Conservation (phyloP, 2,329 filamentous ascomycete species). For the Cercospora sesami region DNA sequence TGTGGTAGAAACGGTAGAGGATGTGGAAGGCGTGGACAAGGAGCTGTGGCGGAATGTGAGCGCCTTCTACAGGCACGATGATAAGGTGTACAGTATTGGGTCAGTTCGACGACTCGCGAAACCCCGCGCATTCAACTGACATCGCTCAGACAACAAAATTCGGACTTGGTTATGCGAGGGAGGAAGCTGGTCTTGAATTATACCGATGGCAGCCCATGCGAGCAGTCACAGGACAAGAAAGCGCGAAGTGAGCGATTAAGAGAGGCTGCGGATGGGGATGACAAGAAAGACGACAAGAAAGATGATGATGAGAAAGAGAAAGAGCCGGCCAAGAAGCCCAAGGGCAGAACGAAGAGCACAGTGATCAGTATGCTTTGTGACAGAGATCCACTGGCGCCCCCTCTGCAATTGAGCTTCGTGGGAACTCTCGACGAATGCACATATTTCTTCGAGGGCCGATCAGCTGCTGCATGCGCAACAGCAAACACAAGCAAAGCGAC, state of each 20-base stretch:
- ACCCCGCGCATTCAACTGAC: conserved; percentile 4
- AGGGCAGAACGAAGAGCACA: conserved; percentile 69
- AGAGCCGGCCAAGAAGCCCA: conserved; percentile 29
- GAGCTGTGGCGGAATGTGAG: conserved; percentile 69
- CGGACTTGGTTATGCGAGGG: conserved; percentile 59
- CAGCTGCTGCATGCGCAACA: conserved; percentile 78
- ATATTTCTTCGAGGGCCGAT: conserved; percentile 93
- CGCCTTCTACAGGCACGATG: conserved; percentile 69
- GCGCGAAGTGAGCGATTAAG: conserved; percentile 34
- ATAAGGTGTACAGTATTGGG: conserved; percentile 73
- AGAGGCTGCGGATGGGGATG: conserved; percentile 44
- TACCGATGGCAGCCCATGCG: conserved; percentile 53
- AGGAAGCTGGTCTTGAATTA: conserved; percentile 61
- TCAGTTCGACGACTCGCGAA: conserved; percentile 45
- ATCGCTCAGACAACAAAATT: conserved; percentile 54
- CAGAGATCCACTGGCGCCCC: conserved; percentile 68
- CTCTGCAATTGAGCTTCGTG: conserved; percentile 77
- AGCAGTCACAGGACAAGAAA: conserved; percentile 36
- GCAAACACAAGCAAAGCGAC: conserved; percentile 58
- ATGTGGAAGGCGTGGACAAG: conserved; percentile 63
- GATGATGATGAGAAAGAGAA: conserved; percentile 40
- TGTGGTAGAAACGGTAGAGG: conserved; percentile 61
- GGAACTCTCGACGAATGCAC: conserved; percentile 81
- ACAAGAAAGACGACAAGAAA: conserved; percentile 36
- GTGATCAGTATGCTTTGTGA: conserved; percentile 94